A percentile compares a stretch with the other conserved stretches of the same genome.
phyloP scores from a whole-genome alignment of 2,329 filamentous ascomycete species.

The Claviceps humidiphila region DNA sequence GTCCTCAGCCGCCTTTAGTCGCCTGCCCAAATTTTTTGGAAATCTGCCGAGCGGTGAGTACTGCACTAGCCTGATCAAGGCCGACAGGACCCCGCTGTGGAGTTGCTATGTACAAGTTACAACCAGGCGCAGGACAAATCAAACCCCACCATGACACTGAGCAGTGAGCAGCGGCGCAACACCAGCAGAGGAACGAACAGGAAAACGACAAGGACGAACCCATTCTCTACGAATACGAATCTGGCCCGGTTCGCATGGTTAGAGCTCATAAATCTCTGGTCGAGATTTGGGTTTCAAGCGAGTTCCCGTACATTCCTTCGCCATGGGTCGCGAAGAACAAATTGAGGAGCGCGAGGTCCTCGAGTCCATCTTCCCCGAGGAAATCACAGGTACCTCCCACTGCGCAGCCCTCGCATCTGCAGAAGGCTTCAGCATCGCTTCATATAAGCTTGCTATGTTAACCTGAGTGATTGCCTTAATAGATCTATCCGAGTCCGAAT shows the following conservation, averaged over 20 bases:
- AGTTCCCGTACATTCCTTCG: slow-evolving; percentile 1
- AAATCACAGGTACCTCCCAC: slow-evolving; percentile 64
- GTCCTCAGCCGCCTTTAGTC: not conserved
- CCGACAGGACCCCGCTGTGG: slow-evolving; percentile 7
- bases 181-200: not conserved
- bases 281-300: not conserved
- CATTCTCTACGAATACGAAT: not conserved
- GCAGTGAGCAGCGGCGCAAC: not conserved
- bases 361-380: slow-evolving; percentile 94
- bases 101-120: no score
- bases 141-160: slow-evolving; percentile 11
- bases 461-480: slow-evolving; percentile 2
- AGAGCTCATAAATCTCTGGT: no score
- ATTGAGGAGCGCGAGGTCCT: slow-evolving; percentile 93
- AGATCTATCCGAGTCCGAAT: slow-evolving; percentile 88
- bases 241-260: not conserved
- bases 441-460: no score
- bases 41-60: slow-evolving; percentile 24
- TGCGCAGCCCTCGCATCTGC: not conserved
- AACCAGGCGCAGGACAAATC: not conserved
- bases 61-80: slow-evolving; percentile 10
- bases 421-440: not conserved
- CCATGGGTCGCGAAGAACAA: slow-evolving; percentile 73
- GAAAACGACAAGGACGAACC: not conserved
- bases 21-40: slow-evolving; percentile 11